phyloP scores from a whole-genome alignment of 2,329 filamentous ascomycete species.

The Emmonsia crescens region DNA sequence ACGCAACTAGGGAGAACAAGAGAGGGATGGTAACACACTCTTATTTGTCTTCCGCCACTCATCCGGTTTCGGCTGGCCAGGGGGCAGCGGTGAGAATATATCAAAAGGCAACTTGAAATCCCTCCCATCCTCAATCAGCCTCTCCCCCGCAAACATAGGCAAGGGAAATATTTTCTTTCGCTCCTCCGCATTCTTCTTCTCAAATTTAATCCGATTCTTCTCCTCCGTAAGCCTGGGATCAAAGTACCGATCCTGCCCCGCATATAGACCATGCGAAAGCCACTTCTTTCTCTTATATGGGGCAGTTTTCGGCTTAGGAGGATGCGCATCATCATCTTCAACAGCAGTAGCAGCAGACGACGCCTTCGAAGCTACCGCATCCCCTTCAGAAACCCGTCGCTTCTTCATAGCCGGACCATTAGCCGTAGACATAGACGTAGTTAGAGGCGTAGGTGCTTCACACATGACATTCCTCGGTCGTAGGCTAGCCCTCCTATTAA shows the following conservation, averaged over 20 bases:
- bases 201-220: slow-evolving; percentile 26
- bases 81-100: slow-evolving; percentile 75
- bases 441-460: slow-evolving; percentile 3
- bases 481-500: slow-evolving; percentile 45
- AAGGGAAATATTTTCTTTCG: slow-evolving; percentile 46
- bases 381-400: slow-evolving; percentile 31
- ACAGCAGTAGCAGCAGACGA: slow-evolving; percentile 15
- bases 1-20: neutral
- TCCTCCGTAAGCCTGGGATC: slow-evolving; percentile 40
- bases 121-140: slow-evolving; percentile 58
- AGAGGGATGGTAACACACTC: slow-evolving; percentile 45
- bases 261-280: slow-evolving; percentile 72
- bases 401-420: slow-evolving; percentile 31
- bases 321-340: slow-evolving; percentile 14
- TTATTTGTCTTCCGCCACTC: slow-evolving; percentile 88
- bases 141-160: slow-evolving; percentile 68
- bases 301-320: slow-evolving; percentile 13
- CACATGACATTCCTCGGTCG: slow-evolving; percentile 37
- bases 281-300: slow-evolving; percentile 56
- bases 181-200: slow-evolving; percentile 21
- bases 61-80: slow-evolving; percentile 79
- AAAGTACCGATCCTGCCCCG: slow-evolving; percentile 56
- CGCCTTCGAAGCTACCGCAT: slow-evolving; percentile 12
- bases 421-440: slow-evolving; percentile 5
- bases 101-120: slow-evolving; percentile 87